Base-by-base conservation (phyloP, 2,329 filamentous ascomycete genomes). In the Beauveria australis region DNA sequence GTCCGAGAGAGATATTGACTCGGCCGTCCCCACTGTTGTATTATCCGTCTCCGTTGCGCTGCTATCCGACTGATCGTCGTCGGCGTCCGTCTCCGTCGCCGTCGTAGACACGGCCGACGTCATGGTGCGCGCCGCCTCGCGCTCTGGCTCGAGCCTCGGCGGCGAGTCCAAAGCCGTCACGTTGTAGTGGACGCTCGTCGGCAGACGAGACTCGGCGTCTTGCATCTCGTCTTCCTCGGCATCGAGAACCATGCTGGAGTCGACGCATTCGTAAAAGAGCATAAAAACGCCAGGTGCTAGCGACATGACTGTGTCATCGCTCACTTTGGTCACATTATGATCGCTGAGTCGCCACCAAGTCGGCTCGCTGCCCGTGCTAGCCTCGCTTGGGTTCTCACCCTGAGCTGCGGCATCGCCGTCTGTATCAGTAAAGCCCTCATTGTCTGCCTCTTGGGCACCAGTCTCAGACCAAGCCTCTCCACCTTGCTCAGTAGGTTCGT, bases 191-290 rank as follows among this genome's bases (percentile, higher is more conserved):
- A 53, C 40, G 3, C 18, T 41, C 8, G 7, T 46, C 3, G 33
- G 33, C 24, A 60, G 30, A 24, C 22, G 41, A 18, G 43, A 5
- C 44, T 33, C 61, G 19, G 64, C 26, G 33, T 62, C 61, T 37
- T 57, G 52, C 52, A 57, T 53, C 24, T 70, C 66, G 14, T 63
- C 59, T 18, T 66, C 64, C 30, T 73, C 70, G 26, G 71, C 66
- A 26, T 72, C 68, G 10, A 79, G 71, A 22, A 87, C 70, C 30
- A 78, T 76, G 43, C 71, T 75, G 1, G 79, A 73, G 61, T 88
- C 85, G 26, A 89, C 76, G 52, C 83, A 84, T 71, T 99, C 93
- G 72, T 97, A 99, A 72, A 97, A 97, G 1, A 97, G 81, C 93
- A 99, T 97, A 70, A 97, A 97, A 0, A 92, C 93, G 1, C 91